These are phyloP conservation scores for Iris pallida DNA, from an alignment of 116 monocot species.

Conservation along the genomic window DNA sequence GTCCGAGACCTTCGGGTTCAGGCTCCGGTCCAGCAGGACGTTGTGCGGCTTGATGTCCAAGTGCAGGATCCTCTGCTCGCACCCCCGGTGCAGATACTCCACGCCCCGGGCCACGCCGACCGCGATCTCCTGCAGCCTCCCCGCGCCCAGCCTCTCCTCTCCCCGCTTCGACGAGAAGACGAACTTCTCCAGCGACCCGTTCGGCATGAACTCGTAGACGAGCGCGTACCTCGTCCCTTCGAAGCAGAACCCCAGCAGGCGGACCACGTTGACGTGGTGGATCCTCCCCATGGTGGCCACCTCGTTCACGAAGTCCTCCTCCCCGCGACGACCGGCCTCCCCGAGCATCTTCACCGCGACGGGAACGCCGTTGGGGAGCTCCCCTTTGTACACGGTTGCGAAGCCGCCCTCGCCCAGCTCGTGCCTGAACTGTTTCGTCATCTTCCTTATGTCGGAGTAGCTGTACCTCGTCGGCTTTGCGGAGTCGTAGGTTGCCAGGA, in stretches of 20 bases:
- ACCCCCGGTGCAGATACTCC: constrained; percentile 8
- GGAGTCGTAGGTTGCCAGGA: constrained; percentile 27
- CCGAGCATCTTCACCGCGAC: constrained; percentile 19
- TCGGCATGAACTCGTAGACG: constrained; percentile 22
- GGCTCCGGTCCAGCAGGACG: constrained; percentile 3
- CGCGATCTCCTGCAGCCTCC: constrained; percentile 2
- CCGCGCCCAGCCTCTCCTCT: no score
- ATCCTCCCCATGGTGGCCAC: constrained; percentile 16
- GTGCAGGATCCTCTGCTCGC: constrained; percentile 7
- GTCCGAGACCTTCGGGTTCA: constrained; percentile 11
- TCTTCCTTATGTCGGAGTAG: constrained; percentile 11
- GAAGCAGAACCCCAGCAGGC: constrained; percentile 16
- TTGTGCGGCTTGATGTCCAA: constrained; percentile 16
- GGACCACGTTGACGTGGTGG: constrained; percentile 20
- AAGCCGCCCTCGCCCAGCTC: constrained; percentile 22
- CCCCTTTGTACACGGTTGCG: constrained; percentile 9
- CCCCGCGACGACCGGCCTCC: neutral
- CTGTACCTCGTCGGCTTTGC: constrained; percentile 26
- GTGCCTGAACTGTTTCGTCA: constrained; percentile 15
- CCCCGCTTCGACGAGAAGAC: no score
- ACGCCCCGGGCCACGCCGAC: neutral
- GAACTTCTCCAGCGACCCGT: constrained; percentile 10
- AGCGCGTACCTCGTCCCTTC: constrained; percentile 10
- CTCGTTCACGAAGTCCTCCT: constrained; percentile 15
- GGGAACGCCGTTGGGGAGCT: constrained; percentile 11